Evolutionary conservation across 306 rosid genomes (phyloP).

Genomic region (Cicer judaicum): DNA sequence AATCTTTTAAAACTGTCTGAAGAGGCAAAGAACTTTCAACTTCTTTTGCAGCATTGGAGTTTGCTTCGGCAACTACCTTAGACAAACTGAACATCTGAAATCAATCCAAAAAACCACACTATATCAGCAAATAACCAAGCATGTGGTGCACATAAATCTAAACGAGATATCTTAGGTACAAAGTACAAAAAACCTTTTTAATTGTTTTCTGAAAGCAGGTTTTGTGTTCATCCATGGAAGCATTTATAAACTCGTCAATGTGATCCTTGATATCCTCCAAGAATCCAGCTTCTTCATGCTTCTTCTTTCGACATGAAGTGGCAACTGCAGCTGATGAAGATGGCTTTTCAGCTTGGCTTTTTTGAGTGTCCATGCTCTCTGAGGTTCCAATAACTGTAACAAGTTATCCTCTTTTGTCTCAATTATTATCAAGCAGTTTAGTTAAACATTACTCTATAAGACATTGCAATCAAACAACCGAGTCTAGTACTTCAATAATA

Average conservation of each 20-base stretch:
- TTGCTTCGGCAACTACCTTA: constrained; percentile 73
- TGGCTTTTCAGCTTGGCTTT: constrained; percentile 52
- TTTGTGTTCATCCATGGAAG: constrained; percentile 92
- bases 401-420: constrained; percentile 15
- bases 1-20: constrained; percentile 60
- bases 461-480: not conserved
- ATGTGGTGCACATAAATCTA: not conserved
- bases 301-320: constrained; percentile 81
- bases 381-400: constrained; percentile 37
- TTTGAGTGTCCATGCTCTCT: constrained; percentile 62
- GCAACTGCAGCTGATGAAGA: constrained; percentile 49
- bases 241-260: constrained; percentile 78
- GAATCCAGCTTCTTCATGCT: constrained; percentile 72
- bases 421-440: constrained; percentile 30
- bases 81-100: constrained; percentile 91
- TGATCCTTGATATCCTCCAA: constrained; percentile 89
- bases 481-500: too few relatives aligned
- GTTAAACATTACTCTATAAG: not conserved
- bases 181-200: constrained; percentile 59
- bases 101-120: constrained; percentile 14
- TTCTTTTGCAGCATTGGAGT: constrained; percentile 57
- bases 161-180: constrained; percentile 16
- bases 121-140: constrained; percentile 31
- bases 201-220: constrained; percentile 83
- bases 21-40: constrained; percentile 84